A percentile compares a stretch with the other conserved stretches of the same genome.
These are phyloP conservation scores for Fusarium sp. DNA, from an alignment of 2,329 filamentous ascomycete species.

Conservation along the genomic window DNA sequence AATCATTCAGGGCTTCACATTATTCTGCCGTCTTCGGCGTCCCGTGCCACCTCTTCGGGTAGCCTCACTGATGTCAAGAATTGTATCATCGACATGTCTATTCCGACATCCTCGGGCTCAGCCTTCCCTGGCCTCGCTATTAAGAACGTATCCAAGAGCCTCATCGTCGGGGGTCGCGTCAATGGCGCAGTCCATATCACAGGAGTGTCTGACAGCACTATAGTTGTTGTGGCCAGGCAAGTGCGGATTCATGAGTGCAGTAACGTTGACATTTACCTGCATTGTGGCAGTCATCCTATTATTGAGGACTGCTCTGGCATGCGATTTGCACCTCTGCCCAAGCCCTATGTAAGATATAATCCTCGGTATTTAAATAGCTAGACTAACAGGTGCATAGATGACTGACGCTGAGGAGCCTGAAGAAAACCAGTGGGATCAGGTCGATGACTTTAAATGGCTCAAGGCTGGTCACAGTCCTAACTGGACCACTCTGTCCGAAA, in stretches of 20 bases:
- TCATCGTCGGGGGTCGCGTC: slow-evolving; percentile 83
- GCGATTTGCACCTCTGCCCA: slow-evolving; percentile 80
- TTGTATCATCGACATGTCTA: slow-evolving; percentile 84
- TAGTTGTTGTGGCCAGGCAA: slow-evolving; percentile 84
- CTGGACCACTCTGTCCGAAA: slow-evolving; percentile 76
- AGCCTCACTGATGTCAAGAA: slow-evolving; percentile 73
- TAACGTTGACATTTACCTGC: slow-evolving; percentile 84
- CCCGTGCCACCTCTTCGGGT: slow-evolving; percentile 76
- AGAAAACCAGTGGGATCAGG: slow-evolving; percentile 83
- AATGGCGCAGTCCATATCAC: slow-evolving; percentile 87
- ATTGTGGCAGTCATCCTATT: slow-evolving; percentile 85
- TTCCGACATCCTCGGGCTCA: slow-evolving; percentile 62
- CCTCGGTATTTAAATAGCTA: background rate
- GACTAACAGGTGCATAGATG: slow-evolving; percentile 27
- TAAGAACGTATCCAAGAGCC: slow-evolving; percentile 72
- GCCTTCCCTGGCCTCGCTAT: slow-evolving; percentile 76
- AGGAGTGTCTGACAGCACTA: slow-evolving; percentile 72
- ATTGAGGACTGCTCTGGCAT: slow-evolving; percentile 88
- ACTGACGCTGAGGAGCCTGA: slow-evolving; percentile 44
- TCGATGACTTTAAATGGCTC: slow-evolving; percentile 98
- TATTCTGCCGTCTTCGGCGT: slow-evolving; percentile 76
- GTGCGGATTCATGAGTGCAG: slow-evolving; percentile 90
- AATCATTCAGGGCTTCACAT: slow-evolving; percentile 77
- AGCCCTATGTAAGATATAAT: slow-evolving; percentile 68
- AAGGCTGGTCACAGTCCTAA: slow-evolving; percentile 87